A percentile compares a stretch with the other conserved stretches of the same genome.
Evolutionary conservation across 1,284 basidiomycete species (phyloP).

Genomic region (Moesziomyces antarcticus): DNA sequence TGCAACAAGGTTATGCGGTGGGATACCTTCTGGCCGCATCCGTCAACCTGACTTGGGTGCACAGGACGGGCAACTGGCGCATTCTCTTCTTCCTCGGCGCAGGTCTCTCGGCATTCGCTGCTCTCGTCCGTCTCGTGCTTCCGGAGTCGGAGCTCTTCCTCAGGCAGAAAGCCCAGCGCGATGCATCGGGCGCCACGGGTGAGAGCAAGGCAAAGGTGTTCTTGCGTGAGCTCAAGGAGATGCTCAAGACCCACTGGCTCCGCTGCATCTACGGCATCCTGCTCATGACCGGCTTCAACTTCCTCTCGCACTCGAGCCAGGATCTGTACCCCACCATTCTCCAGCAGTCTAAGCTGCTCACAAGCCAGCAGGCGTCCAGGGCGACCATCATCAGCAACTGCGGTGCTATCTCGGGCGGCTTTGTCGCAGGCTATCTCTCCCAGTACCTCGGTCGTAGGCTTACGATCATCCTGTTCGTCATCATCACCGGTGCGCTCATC

Average conservation of each 20-base stretch:
- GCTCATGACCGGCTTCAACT: slow-evolving; percentile 79
- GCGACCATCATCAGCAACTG: slow-evolving; percentile 91
- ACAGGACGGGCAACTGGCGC: slow-evolving; percentile 69
- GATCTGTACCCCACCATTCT: slow-evolving; percentile 64
- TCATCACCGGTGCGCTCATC: slow-evolving; percentile 56
- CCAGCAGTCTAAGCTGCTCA: slow-evolving; percentile 53
- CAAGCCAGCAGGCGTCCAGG: slow-evolving; percentile 75
- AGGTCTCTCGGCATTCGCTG: slow-evolving; percentile 80
- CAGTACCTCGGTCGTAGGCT: slow-evolving; percentile 89
- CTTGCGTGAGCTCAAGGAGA: slow-evolving; percentile 76
- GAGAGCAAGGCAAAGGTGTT: slow-evolving; percentile 74
- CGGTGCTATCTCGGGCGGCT: slow-evolving; percentile 81
- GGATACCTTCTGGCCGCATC: slow-evolving; percentile 73
- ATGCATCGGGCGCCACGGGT: slow-evolving; percentile 27
- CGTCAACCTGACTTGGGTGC: slow-evolving; percentile 76
- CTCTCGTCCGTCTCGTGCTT: slow-evolving; percentile 76
- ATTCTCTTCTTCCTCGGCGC: slow-evolving; percentile 70
- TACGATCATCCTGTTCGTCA: slow-evolving; percentile 77
- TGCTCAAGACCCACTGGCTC: slow-evolving; percentile 86
- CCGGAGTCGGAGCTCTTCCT: slow-evolving; percentile 85
- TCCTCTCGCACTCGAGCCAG: slow-evolving; percentile 74
- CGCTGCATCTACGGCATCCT: slow-evolving; percentile 81
- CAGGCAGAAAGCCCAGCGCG: slow-evolving; percentile 68
- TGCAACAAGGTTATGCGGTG: slow-evolving; percentile 82
- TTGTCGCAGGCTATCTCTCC: slow-evolving; percentile 79